These are phyloP conservation scores for Xylaria sp. DNA, from an alignment of 2,329 filamentous ascomycete species.

Conservation along the genomic window DNA sequence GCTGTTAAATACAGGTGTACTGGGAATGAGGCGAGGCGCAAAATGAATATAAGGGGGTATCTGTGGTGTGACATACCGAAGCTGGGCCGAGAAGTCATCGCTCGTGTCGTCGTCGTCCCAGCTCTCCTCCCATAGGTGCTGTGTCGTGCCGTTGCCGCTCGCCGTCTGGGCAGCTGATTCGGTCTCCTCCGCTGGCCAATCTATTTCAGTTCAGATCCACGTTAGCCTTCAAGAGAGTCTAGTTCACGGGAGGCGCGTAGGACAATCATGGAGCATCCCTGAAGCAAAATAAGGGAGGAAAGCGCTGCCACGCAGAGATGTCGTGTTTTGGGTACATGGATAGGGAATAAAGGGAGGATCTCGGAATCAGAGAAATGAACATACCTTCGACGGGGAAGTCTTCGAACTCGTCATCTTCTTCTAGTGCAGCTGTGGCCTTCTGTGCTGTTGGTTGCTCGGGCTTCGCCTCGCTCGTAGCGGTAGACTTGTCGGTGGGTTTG, in stretches of 20 bases:
- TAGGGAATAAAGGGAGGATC: background rate
- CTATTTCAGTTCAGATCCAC: conserved; percentile 58
- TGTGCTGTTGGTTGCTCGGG: conserved; percentile 65
- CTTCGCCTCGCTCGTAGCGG: conserved; percentile 56
- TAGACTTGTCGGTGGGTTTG: conserved; percentile 52
- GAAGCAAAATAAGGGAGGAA: background rate
- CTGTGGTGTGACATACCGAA: conserved; percentile 73
- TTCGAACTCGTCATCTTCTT: conserved; percentile 99
- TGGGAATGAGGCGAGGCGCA: background rate
- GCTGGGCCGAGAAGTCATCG: conserved; percentile 94
- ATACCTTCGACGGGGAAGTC: conserved; percentile 97
- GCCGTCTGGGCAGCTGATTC: conserved; percentile 67
- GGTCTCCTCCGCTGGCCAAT: conserved; percentile 93
- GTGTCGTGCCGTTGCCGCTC: conserved; percentile 69
- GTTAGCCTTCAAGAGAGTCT: conserved; percentile 19
- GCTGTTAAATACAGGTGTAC: background rate
- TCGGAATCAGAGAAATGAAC: conserved; percentile 38
- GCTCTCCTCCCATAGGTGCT: conserved; percentile 98
- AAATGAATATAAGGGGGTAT: background rate
- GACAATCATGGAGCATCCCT: background rate
- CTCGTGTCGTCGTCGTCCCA: conserved; percentile 99
- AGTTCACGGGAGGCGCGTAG: background rate
- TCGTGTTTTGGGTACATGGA: background rate
- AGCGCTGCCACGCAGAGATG: background rate
- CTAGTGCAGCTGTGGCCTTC: conserved; percentile 76